A percentile compares a stretch with the other conserved stretches of the same genome.
Evolutionary conservation across 352 stramenopile genomes (phyloP).

Genomic region (Globisporangium mamillatum): DNA sequence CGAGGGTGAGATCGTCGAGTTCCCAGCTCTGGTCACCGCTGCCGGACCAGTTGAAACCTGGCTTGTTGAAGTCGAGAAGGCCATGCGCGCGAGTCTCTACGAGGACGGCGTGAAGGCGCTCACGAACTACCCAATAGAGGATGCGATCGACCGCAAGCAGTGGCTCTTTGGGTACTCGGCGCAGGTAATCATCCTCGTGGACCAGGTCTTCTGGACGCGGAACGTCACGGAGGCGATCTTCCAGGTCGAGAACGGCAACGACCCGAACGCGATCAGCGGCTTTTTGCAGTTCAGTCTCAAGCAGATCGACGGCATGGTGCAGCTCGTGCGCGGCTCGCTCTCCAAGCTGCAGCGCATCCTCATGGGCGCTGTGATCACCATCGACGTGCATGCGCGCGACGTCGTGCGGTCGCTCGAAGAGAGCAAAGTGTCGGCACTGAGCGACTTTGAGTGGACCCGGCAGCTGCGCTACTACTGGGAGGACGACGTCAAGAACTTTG

Average conservation of each 20-base stretch:
- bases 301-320: slow-evolving; percentile 92
- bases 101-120: slow-evolving; percentile 83
- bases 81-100: slow-evolving; percentile 84
- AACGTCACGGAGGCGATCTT: slow-evolving; percentile 84
- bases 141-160: slow-evolving; percentile 84
- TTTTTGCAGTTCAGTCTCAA: slow-evolving; percentile 89
- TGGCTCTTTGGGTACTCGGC: slow-evolving; percentile 91
- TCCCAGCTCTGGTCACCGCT: slow-evolving; percentile 68
- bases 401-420: slow-evolving; percentile 82
- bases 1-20: slow-evolving; percentile 84
- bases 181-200: slow-evolving; percentile 87
- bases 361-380: slow-evolving; percentile 90
- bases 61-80: slow-evolving; percentile 87
- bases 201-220: slow-evolving; percentile 90
- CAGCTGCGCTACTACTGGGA: slow-evolving; percentile 90
- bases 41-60: slow-evolving; percentile 86
- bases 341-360: slow-evolving; percentile 87
- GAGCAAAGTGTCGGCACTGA: slow-evolving; percentile 76
- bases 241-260: slow-evolving; percentile 65
- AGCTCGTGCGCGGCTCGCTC: slow-evolving; percentile 83
- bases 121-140: slow-evolving; percentile 84
- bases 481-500: slow-evolving; percentile 85
- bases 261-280: slow-evolving; percentile 65
- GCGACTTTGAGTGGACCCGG: slow-evolving; percentile 91
- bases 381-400: slow-evolving; percentile 90